These are phyloP conservation scores for Kondoa malvinella DNA, from an alignment of 768 basidiomycete genomes.

Conservation along the genomic window DNA sequence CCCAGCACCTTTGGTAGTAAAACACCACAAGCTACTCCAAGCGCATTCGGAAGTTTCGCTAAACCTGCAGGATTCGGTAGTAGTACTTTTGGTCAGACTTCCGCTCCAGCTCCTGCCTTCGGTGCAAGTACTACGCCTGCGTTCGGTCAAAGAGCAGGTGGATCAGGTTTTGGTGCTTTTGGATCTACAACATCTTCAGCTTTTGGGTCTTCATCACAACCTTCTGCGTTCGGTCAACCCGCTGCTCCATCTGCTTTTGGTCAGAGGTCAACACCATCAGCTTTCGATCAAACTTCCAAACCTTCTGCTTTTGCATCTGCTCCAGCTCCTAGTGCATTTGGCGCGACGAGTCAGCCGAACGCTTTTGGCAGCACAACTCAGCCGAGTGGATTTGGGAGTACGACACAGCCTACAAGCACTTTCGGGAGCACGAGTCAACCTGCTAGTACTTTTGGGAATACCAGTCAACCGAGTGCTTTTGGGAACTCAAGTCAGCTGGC, in stretches of 20 bases:
- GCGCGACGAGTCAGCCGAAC: too few relatives aligned
- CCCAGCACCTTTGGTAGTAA: constrained; percentile 2
- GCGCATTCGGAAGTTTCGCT: background rate
- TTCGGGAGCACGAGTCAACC: too few relatives aligned
- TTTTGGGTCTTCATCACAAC: background rate
- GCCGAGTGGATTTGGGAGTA: too few relatives aligned
- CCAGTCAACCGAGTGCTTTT: too few relatives aligned
- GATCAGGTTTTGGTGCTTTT: background rate
- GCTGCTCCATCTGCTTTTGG: constrained; percentile 7
- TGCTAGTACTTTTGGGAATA: too few relatives aligned
- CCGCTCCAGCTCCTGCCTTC: background rate
- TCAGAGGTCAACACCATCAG: background rate
- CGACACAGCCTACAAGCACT: too few relatives aligned
- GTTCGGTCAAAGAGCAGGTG: too few relatives aligned
- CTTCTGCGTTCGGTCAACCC: constrained; percentile 12
- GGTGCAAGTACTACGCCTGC: too few relatives aligned
- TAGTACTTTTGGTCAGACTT: constrained; percentile 10
- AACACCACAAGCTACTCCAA: background rate
- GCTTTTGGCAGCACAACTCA: too few relatives aligned
- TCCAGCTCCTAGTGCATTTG: background rate
- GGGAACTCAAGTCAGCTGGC: too few relatives aligned
- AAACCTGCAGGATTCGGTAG: background rate
- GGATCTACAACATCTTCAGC: background rate
- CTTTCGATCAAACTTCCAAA: constrained; percentile 1
- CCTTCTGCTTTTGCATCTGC: background rate